These are phyloP conservation scores for Aspergillus baeticus DNA, from an alignment of 495 filamentous ascomycete species.

Conservation along the genomic window DNA sequence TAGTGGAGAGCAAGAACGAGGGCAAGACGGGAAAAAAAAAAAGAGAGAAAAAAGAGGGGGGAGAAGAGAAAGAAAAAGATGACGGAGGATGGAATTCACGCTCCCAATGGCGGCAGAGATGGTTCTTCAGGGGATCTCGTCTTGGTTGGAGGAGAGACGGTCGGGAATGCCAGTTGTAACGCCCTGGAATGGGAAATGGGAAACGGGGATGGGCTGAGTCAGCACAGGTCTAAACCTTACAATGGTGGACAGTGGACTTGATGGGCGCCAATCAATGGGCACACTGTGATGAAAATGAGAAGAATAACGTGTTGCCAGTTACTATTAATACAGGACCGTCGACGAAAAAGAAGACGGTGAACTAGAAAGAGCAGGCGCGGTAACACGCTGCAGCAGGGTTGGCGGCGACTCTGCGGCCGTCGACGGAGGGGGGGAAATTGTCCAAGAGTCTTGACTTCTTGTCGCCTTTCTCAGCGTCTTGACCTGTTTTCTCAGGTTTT, in stretches of 20 bases:
- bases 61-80: conserved; percentile 2
- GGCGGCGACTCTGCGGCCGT: no score
- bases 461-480: background rate
- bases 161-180: conserved; percentile 21
- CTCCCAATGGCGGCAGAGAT: background rate
- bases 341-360: background rate
- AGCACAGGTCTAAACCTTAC: conserved; percentile 19
- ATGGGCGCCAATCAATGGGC: background rate
- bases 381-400: no score
- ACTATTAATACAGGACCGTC: background rate
- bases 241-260: background rate
- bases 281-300: background rate
- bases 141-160: conserved; percentile 25
- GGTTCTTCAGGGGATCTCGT: conserved; percentile 19
- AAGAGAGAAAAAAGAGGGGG: conserved; percentile 20
- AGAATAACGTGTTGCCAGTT: background rate
- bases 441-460: conserved; percentile 4
- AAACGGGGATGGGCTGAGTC: conserved; percentile 14
- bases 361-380: background rate
- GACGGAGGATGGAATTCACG: conserved; percentile 1
- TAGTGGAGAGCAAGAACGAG: conserved; percentile 13
- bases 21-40: conserved; percentile 26
- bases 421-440: background rate
- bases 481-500: background rate
- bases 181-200: conserved; percentile 3